Conservation (phyloP, 495 filamentous ascomycete genomes). For the Chaetomidium leptoderma region DNA sequence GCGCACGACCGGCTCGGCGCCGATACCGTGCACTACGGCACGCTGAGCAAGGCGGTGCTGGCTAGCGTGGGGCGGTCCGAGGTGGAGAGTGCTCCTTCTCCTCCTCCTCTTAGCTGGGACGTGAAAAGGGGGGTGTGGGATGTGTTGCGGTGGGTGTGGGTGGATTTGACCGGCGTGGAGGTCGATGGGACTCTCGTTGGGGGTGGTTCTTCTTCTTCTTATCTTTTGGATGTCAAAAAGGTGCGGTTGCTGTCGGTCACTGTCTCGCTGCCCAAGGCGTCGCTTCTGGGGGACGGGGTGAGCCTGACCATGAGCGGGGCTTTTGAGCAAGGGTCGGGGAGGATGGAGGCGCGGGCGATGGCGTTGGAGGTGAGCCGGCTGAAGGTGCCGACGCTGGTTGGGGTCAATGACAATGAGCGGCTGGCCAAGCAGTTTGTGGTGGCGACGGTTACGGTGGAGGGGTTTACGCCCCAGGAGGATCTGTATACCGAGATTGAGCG, state of each 20-base stretch:
- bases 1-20: constrained; percentile 43
- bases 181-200: constrained; percentile 6
- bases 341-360: constrained; percentile 30
- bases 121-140: not conserved
- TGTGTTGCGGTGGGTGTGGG: constrained; percentile 11
- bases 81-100: not conserved
- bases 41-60: constrained; percentile 51
- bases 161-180: constrained; percentile 6
- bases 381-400: constrained; percentile 55
- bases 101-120: no score
- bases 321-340: constrained; percentile 22
- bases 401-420: constrained; percentile 58
- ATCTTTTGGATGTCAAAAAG: constrained; percentile 25
- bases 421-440: constrained; percentile 55
- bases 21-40: constrained; percentile 61
- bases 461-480: constrained; percentile 35
- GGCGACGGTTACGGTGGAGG: constrained; percentile 51
- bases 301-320: constrained; percentile 39
- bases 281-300: constrained; percentile 46
- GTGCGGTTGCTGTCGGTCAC: constrained; percentile 39
- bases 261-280: constrained; percentile 50
- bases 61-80: constrained; percentile 22
- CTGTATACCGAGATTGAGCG: constrained; percentile 46
- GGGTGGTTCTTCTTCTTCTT: not conserved
- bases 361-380: constrained; percentile 38